Evolutionary conservation across 768 basidiomycete genomes (phyloP).

Genomic region (Mycena kentingensis): DNA sequence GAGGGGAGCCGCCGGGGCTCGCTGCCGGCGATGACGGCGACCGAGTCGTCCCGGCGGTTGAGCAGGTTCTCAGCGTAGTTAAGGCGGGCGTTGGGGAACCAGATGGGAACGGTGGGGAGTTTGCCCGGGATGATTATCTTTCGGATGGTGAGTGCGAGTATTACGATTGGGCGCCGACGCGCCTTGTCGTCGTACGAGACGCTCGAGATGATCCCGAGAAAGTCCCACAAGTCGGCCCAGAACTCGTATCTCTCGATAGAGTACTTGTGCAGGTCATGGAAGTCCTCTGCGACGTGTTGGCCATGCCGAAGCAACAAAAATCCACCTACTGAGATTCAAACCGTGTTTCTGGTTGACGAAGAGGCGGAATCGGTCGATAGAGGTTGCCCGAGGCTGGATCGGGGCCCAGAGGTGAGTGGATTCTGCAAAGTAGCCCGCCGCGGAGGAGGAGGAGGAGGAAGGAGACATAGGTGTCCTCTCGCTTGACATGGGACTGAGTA

Average conservation of each 20-base stretch:
- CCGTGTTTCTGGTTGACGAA: slow-evolving; percentile 64
- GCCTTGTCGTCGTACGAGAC: slow-evolving; percentile 44
- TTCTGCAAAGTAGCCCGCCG: not conserved
- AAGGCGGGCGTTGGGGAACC: slow-evolving; percentile 65
- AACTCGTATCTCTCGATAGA: slow-evolving; percentile 64
- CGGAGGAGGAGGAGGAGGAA: not conserved
- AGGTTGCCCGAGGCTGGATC: slow-evolving; percentile 40
- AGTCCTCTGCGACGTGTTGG: slow-evolving; percentile 47
- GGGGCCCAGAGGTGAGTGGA: slow-evolving; percentile 48
- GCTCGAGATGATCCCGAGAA: slow-evolving; percentile 60
- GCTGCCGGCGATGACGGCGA: slow-evolving; percentile 57
- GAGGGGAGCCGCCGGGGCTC: no score
- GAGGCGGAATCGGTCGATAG: slow-evolving; percentile 54
- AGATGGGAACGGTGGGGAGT: slow-evolving; percentile 57
- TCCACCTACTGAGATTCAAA: slow-evolving; percentile 49
- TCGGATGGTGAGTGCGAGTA: not conserved
- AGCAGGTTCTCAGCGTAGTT: slow-evolving; percentile 77
- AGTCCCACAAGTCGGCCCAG: slow-evolving; percentile 72
- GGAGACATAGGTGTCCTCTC: not conserved
- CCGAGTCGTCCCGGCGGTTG: slow-evolving; percentile 54
- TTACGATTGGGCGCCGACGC: not conserved
- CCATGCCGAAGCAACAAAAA: not conserved
- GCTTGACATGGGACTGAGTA: no score
- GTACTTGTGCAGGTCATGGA: slow-evolving; percentile 64
- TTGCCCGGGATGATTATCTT: slow-evolving; percentile 48